Conservation (phyloP, 2,329 filamentous ascomycete genomes). For the Teratosphaeriaceae sp. region DNA sequence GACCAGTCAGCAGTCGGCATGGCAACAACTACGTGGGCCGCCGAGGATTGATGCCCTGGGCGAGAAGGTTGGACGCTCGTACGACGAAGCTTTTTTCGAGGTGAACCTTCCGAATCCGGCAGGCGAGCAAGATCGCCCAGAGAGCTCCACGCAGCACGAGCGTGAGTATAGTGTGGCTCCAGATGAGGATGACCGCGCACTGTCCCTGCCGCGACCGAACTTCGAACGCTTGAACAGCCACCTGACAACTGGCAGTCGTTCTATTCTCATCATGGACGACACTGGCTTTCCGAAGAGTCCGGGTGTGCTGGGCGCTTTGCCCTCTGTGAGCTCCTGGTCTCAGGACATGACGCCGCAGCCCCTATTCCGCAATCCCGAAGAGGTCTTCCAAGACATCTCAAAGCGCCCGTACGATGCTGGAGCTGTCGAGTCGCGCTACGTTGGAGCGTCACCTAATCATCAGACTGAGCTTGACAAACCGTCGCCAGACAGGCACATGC, state of each 20-base stretch:
- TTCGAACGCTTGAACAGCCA: conserved; percentile 38
- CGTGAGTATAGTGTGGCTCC: not conserved
- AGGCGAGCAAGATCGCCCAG: conserved; percentile 51
- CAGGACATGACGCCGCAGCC: conserved; percentile 20
- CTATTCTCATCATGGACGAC: conserved; percentile 78
- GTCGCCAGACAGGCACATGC: conserved; percentile 11
- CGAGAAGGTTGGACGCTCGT: conserved; percentile 36
- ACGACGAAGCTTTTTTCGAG: conserved; percentile 18
- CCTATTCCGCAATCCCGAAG: conserved; percentile 15
- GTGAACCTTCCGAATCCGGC: conserved; percentile 53
- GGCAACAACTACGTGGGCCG: conserved; percentile 23
- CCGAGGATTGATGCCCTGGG: conserved; percentile 57
- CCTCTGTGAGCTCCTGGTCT: conserved; percentile 22
- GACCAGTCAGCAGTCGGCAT: conserved; percentile 6
- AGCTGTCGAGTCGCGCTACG: conserved; percentile 1
- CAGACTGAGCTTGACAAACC: conserved; percentile 11
- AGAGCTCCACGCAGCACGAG: not conserved
- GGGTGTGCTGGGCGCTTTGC: conserved; percentile 17
- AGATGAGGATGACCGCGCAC: not conserved
- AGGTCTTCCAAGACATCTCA: conserved; percentile 8
- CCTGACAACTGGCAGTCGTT: conserved; percentile 77
- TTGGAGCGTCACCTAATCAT: conserved; percentile 5
- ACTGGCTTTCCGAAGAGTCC: conserved; percentile 46
- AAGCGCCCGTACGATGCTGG: conserved; percentile 3
- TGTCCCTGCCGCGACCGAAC: conserved; percentile 28